Conservation (phyloP, 2,329 filamentous ascomycete species). For the Fusarium gaditjirri region DNA sequence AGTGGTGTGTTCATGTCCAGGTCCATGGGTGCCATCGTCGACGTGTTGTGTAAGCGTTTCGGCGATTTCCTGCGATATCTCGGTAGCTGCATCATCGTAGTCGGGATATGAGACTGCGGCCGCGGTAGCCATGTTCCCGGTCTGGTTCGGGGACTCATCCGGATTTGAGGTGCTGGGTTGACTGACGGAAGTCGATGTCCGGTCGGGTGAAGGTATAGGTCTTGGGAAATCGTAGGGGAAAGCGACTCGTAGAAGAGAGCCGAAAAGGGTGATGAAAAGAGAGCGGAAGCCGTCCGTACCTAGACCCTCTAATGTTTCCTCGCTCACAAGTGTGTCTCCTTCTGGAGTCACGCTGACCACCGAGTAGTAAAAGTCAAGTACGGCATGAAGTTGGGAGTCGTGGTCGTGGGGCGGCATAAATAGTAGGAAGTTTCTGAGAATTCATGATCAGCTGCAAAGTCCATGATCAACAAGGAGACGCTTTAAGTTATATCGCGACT, state of each 20-base stretch:
- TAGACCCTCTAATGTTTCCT: constrained; percentile 91
- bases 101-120: constrained; percentile 32
- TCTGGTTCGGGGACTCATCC: constrained; percentile 27
- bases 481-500: background rate
- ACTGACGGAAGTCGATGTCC: constrained; percentile 30
- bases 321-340: constrained; percentile 91
- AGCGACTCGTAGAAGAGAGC: constrained; percentile 77
- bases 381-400: constrained; percentile 78
- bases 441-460: constrained; percentile 39
- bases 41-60: constrained; percentile 38
- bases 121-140: constrained; percentile 35
- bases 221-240: constrained; percentile 54
- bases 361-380: constrained; percentile 91
- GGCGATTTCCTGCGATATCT: constrained; percentile 39
- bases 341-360: constrained; percentile 91
- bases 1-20: constrained; percentile 42
- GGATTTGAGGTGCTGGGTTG: constrained; percentile 10
- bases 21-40: constrained; percentile 52
- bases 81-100: constrained; percentile 40
- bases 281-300: constrained; percentile 75
- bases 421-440: constrained; percentile 83
- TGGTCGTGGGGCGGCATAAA: constrained; percentile 78
- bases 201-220: constrained; percentile 45
- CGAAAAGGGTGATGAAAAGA: constrained; percentile 78
- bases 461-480: constrained; percentile 6